These are phyloP conservation scores for Mortierella alpina DNA, from an alignment of 192 early-diverging fungal genomes.

Conservation along the genomic window DNA sequence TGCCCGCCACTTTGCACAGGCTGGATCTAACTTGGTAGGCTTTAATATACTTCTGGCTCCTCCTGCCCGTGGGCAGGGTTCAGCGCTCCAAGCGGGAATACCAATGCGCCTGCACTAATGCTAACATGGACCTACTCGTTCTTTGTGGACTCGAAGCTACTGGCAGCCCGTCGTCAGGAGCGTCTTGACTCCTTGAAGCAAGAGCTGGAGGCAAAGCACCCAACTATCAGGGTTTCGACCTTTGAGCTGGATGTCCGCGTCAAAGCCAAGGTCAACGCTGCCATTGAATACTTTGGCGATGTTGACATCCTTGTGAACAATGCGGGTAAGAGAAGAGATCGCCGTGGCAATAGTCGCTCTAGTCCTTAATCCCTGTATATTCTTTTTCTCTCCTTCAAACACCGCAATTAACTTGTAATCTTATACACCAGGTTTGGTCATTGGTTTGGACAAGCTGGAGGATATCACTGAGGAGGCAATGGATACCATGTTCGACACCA, in stretches of 20 bases:
- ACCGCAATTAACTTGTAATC: too few relatives aligned
- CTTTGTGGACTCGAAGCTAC: slow-evolving; percentile 38
- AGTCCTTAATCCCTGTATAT: not conserved
- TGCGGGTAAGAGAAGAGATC: slow-evolving; percentile 65
- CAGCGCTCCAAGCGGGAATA: too few relatives aligned
- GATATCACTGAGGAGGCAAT: slow-evolving; percentile 67
- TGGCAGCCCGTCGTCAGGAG: slow-evolving; percentile 75
- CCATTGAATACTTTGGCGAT: slow-evolving; percentile 67
- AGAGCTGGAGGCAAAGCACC: slow-evolving; percentile 59
- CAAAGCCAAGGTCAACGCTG: slow-evolving; percentile 61
- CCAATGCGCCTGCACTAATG: too few relatives aligned
- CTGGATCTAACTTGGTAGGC: slow-evolving; percentile 66
- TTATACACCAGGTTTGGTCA: slow-evolving; percentile 64
- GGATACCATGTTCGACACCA: slow-evolving; percentile 87
- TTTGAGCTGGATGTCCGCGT: slow-evolving; percentile 81
- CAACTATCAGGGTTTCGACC: slow-evolving; percentile 66
- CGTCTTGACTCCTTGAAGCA: slow-evolving; percentile 69
- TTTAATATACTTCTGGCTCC: not conserved
- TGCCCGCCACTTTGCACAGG: slow-evolving; percentile 73
- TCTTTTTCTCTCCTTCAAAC: not conserved
- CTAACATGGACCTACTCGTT: not conserved
- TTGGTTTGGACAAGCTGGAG: slow-evolving; percentile 77
- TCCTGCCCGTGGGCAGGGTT: not conserved
- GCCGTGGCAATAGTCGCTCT: not conserved
- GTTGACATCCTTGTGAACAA: slow-evolving; percentile 93